These are phyloP conservation scores for Chytriomyces sp. DNA, from an alignment of 192 early-diverging fungal species.

Conservation along the genomic window DNA sequence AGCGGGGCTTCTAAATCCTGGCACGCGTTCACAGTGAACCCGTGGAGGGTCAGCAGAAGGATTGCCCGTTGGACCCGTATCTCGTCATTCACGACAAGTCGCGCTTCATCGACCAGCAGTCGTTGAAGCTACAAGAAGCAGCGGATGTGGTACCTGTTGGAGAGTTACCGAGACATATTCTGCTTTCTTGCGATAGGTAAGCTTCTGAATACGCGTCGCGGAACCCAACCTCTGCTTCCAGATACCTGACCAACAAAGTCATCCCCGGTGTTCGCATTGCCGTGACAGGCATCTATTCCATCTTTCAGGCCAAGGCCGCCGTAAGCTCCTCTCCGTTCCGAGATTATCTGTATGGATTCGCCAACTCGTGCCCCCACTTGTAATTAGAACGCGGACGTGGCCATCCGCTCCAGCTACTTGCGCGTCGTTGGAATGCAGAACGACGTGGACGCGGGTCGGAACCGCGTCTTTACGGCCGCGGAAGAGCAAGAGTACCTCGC, in stretches of 20 bases:
- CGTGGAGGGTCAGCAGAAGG: slow-evolving; percentile 34
- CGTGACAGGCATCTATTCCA: slow-evolving; percentile 93
- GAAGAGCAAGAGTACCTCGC: slow-evolving; percentile 93
- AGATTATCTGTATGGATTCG: neutral
- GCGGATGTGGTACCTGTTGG: slow-evolving; percentile 97
- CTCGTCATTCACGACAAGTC: slow-evolving; percentile 94
- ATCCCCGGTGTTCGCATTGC: slow-evolving; percentile 91
- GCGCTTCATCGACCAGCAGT: slow-evolving; percentile 95
- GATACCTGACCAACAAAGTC: slow-evolving; percentile 84
- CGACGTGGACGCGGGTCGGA: slow-evolving; percentile 64
- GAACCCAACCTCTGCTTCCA: slow-evolving; percentile 18
- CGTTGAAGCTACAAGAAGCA: slow-evolving; percentile 95
- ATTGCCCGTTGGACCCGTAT: slow-evolving; percentile 88
- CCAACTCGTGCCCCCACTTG: neutral
- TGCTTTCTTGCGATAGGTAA: slow-evolving; percentile 85
- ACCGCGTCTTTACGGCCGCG: slow-evolving; percentile 78
- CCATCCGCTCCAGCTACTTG: slow-evolving; percentile 91
- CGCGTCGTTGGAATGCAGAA: slow-evolving; percentile 90
- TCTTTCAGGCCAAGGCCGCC: slow-evolving; percentile 70
- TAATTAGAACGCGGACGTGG: slow-evolving; percentile 71
- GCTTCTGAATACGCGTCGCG: neutral
- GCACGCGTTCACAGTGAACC: slow-evolving; percentile 36
- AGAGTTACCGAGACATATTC: slow-evolving; percentile 93
- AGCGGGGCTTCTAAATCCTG: neutral
- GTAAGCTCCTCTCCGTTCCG: slow-evolving; percentile 21